These are phyloP conservation scores for Hirschfeldia incana DNA, from an alignment of 345 rosid genomes.

Conservation along the genomic window DNA sequence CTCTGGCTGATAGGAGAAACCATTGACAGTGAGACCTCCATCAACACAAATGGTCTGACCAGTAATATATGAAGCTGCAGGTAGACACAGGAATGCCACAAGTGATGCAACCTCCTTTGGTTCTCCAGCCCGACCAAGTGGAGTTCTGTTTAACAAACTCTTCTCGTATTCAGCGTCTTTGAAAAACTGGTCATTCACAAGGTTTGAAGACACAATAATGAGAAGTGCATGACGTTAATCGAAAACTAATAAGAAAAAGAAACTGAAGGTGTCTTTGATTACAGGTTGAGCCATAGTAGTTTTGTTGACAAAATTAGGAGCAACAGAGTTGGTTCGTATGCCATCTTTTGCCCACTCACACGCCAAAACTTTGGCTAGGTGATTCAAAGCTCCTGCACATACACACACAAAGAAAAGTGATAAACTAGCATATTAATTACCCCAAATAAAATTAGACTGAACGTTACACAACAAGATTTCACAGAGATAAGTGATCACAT, in stretches of 20 bases:
- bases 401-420: not conserved
- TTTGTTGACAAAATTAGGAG: constrained; percentile 42
- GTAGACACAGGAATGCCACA: not conserved
- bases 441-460: not conserved
- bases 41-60: not conserved
- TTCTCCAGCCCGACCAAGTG: not conserved
- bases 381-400: constrained; percentile 47
- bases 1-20: not conserved
- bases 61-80: not conserved
- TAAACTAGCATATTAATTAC: not conserved
- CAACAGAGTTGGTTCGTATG: constrained; percentile 54
- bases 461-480: not conserved
- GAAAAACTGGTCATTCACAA: not conserved
- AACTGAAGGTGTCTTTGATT: not conserved
- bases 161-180: not conserved
- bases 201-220: not conserved
- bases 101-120: not conserved
- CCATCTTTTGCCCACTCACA: constrained; percentile 75
- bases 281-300: constrained; percentile 46
- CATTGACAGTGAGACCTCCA: not conserved
- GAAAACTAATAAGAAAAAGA: not conserved
- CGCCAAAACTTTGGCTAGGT: constrained; percentile 53
- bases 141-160: not conserved
- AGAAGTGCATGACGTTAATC: not conserved
- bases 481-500: not conserved